phyloP scores from a whole-genome alignment of 805 yeast genomes.

The Ogataea methylovora region DNA sequence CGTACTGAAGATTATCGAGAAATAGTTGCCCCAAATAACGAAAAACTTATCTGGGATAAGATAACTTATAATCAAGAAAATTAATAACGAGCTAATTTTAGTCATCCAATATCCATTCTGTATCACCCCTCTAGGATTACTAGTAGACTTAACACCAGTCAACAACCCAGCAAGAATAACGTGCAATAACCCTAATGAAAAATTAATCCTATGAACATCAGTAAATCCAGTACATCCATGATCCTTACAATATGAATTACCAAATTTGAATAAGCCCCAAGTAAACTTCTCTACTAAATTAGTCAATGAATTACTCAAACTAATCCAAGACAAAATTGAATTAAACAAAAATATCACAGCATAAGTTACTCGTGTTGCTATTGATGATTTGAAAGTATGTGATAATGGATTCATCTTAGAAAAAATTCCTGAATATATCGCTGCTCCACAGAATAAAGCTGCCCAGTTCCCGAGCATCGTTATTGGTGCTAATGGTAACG shows the following conservation, averaged over 20 bases:
- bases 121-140: conserved; percentile 68
- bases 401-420: conserved; percentile 29
- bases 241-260: conserved; percentile 57
- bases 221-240: conserved; percentile 84
- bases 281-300: conserved; percentile 65
- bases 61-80: conserved; percentile 55
- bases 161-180: conserved; percentile 59
- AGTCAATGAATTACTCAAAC: conserved; percentile 73
- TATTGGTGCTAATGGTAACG: conserved; percentile 58
- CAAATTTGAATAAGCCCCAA: conserved; percentile 59
- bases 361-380: conserved; percentile 81
- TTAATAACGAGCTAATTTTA: conserved; percentile 56
- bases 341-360: conserved; percentile 73
- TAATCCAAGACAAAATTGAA: conserved; percentile 87
- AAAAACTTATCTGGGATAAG: conserved; percentile 83
- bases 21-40: conserved; percentile 83
- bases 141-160: conserved; percentile 68
- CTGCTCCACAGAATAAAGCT: conserved; percentile 78
- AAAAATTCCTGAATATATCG: conserved; percentile 60
- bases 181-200: conserved; percentile 80
- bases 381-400: conserved; percentile 50
- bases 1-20: conserved; percentile 79
- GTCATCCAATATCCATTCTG: conserved; percentile 92
- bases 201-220: conserved; percentile 87
- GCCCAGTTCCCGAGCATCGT: conserved; percentile 51